phyloP scores from a whole-genome alignment of 129 eudicot genomes.

The Ambrosia trifida region DNA sequence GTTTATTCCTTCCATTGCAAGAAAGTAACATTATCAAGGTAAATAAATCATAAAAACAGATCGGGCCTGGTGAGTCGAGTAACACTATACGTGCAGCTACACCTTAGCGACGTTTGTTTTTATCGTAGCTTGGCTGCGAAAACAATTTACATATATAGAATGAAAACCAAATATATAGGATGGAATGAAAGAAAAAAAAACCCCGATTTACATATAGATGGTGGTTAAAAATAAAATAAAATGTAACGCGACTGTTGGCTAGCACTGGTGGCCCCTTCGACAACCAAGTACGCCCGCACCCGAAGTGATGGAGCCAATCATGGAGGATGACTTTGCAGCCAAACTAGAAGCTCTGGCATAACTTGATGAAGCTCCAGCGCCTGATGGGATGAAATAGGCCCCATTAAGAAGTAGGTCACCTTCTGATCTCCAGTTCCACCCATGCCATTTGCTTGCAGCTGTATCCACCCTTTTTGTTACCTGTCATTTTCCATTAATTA shows the following conservation, averaged over 20 bases:
- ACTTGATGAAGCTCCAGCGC: conserved; percentile 59
- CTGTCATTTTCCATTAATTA: conserved; percentile 34
- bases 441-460: conserved; percentile 12
- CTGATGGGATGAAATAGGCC: conserved; percentile 56
- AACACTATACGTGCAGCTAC: conserved; percentile 49
- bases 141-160: conserved; percentile 10
- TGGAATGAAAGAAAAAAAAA: conserved; percentile 6
- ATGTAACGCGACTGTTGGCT: conserved; percentile 28
- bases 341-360: conserved; percentile 85
- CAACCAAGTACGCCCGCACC: conserved; percentile 70
- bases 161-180: background rate
- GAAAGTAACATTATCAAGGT: conserved; percentile 23
- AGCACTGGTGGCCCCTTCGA: conserved; percentile 74
- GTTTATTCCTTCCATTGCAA: conserved; percentile 26
- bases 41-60: conserved; percentile 25
- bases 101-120: conserved; percentile 24
- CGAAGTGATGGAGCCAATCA: conserved; percentile 76
- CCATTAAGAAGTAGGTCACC: conserved; percentile 82
- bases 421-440: conserved; percentile 88
- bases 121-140: conserved; percentile 44
- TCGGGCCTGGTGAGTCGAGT: conserved; percentile 27
- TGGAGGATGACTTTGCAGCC: conserved; percentile 76
- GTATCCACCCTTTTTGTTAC: conserved; percentile 77
- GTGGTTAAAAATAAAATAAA: background rate
- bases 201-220: conserved; percentile 16